A percentile compares a stretch with the other conserved stretches of the same genome.
Evolutionary conservation across 1,284 basidiomycete genomes (phyloP).

Genomic region (Lentinula novae-zelandiae): DNA sequence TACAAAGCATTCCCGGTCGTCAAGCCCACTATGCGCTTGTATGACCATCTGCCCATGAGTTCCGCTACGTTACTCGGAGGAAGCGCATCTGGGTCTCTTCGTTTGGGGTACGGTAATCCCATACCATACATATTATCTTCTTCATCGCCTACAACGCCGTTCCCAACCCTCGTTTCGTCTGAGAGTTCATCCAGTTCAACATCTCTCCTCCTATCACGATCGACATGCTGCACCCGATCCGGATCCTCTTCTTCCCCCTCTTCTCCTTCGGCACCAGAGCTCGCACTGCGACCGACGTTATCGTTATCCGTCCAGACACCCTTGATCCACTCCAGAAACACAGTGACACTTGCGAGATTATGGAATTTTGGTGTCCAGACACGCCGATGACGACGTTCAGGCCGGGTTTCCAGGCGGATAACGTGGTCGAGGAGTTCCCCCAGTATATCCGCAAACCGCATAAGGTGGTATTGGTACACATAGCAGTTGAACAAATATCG

Average conservation of each 20-base stretch:
- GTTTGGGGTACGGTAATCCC: slow-evolving; percentile 18
- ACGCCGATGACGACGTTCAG: slow-evolving; percentile 39
- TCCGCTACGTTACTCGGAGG: slow-evolving; percentile 62
- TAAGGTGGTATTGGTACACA: slow-evolving; percentile 72
- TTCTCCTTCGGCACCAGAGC: slow-evolving; percentile 31
- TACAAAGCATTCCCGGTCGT: slow-evolving; percentile 64
- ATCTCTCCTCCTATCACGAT: slow-evolving; percentile 36
- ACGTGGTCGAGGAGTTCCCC: slow-evolving; percentile 26
- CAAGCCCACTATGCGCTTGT: slow-evolving; percentile 36
- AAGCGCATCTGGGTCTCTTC: slow-evolving; percentile 73
- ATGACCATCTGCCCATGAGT: slow-evolving; percentile 42
- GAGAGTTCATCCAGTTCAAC: slow-evolving; percentile 43
- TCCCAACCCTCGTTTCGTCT: neutral
- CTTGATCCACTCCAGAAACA: neutral
- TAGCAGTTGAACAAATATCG: slow-evolving; percentile 65
- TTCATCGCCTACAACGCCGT: neutral
- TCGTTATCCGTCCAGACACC: neutral
- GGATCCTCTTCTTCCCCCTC: slow-evolving; percentile 51
- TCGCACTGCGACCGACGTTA: slow-evolving; percentile 48
- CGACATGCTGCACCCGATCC: slow-evolving; percentile 63
- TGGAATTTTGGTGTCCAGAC: slow-evolving; percentile 63
- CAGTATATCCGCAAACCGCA: slow-evolving; percentile 35
- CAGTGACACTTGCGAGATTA: slow-evolving; percentile 25
- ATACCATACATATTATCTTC: slow-evolving; percentile 5
- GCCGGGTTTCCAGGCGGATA: slow-evolving; percentile 48